Evolutionary conservation across 2,329 filamentous ascomycete species (phyloP).

Genomic region (Neocucurbitaria cava): DNA sequence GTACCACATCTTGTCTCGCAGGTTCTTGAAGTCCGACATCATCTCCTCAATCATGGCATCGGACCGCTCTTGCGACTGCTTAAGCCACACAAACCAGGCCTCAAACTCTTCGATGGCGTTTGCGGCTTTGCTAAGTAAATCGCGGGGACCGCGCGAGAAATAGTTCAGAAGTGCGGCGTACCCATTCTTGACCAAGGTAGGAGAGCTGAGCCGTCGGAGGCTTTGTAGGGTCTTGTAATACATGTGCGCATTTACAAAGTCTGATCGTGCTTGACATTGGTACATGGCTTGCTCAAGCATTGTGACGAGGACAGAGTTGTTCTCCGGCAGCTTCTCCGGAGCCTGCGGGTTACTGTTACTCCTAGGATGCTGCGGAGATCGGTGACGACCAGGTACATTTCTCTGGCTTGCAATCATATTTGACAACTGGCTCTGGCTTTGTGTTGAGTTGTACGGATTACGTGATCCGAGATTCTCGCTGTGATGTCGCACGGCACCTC

Average conservation of each 20-base stretch:
- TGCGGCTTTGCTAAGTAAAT: conserved; percentile 72
- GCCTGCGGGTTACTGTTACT: conserved; percentile 52
- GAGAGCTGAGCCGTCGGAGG: conserved; percentile 67
- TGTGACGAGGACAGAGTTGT: conserved; percentile 63
- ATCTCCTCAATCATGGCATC: conserved; percentile 76
- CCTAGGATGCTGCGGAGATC: conserved; percentile 46
- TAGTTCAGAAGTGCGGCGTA: conserved; percentile 76
- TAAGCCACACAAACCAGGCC: conserved; percentile 82
- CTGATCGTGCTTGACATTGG: conserved; percentile 78
- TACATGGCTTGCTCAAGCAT: conserved; percentile 80
- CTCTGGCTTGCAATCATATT: conserved; percentile 49
- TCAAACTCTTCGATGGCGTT: conserved; percentile 80
- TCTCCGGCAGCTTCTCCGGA: conserved; percentile 48
- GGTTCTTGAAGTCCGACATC: conserved; percentile 73
- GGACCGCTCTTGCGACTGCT: conserved; percentile 80
- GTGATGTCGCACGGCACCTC: conserved; percentile 31
- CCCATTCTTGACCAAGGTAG: conserved; percentile 69
- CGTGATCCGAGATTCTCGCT: conserved; percentile 55
- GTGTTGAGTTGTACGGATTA: conserved; percentile 54
- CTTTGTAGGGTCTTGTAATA: conserved; percentile 86
- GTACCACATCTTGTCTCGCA: conserved; percentile 99
- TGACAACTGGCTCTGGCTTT: conserved; percentile 46
- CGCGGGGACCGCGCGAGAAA: conserved; percentile 73
- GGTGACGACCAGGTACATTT: conserved; percentile 42
- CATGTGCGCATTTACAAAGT: conserved; percentile 82